Evolutionary conservation across 2,329 filamentous ascomycete species (phyloP).

Genomic region (Botryotinia narcissicola): DNA sequence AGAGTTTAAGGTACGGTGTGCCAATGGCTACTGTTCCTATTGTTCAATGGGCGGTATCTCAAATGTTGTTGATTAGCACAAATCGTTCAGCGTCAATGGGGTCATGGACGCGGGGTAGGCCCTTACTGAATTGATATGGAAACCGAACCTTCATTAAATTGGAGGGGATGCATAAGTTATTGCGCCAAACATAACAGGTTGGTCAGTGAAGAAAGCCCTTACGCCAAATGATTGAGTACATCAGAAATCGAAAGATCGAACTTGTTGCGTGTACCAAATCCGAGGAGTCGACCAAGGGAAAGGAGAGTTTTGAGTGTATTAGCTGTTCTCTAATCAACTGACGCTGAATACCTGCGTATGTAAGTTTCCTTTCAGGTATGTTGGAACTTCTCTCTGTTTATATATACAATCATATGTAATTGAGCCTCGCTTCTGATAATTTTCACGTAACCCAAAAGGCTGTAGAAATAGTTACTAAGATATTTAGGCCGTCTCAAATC

Average conservation of each 20-base stretch:
- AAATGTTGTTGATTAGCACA: neutral
- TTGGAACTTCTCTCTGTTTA: neutral
- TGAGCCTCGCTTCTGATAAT: too few relatives aligned
- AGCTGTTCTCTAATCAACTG: neutral
- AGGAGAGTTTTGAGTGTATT: neutral
- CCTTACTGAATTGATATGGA: neutral
- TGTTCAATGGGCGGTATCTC: neutral
- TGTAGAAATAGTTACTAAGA: neutral
- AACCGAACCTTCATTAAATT: neutral
- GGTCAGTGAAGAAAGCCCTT: neutral
- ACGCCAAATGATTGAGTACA: too few relatives aligned
- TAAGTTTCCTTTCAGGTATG: too few relatives aligned
- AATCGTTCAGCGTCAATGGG: neutral
- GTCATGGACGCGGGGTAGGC: neutral
- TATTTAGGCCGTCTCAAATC: neutral
- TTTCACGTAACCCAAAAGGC: rapidly evolving
- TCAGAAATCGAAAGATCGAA: neutral
- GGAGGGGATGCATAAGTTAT: neutral
- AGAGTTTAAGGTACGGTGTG: neutral
- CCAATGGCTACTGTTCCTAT: rapidly evolving
- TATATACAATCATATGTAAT: neutral
- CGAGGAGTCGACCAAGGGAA: rapidly evolving
- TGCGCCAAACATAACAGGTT: neutral
- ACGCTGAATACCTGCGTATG: neutral
- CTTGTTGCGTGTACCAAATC: neutral